Evolutionary conservation across 2,329 filamentous ascomycete genomes (phyloP).

Genomic region (Claviceps maximensis): DNA sequence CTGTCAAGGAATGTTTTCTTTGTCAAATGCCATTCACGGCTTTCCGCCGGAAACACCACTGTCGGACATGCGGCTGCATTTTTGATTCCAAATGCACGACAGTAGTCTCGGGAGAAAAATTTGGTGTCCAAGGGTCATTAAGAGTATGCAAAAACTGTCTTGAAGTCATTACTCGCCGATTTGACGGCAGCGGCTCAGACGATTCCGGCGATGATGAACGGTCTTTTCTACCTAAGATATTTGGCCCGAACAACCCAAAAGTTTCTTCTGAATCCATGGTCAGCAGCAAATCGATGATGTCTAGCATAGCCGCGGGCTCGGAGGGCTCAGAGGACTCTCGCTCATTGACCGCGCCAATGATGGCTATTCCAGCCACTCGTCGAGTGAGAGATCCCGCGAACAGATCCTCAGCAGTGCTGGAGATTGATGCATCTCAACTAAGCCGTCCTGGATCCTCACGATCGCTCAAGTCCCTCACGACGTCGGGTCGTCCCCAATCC

Average conservation of each 20-base stretch:
- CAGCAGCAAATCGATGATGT: slow-evolving; percentile 3
- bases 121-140: slow-evolving; percentile 73
- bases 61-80: slow-evolving; percentile 91
- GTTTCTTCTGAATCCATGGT: slow-evolving; percentile 5
- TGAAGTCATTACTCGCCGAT: slow-evolving; percentile 76
- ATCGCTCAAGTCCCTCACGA: slow-evolving; percentile 64
- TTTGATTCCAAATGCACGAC: slow-evolving; percentile 95
- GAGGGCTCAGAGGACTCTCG: slow-evolving; percentile 33
- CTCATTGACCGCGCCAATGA: slow-evolving; percentile 53
- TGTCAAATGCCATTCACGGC: slow-evolving; percentile 86
- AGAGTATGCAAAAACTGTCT: slow-evolving; percentile 90
- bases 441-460: slow-evolving; percentile 88
- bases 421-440: slow-evolving; percentile 74
- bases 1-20: slow-evolving; percentile 91
- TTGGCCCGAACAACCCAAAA: slow-evolving; percentile 31
- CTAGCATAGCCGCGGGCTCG: slow-evolving; percentile 25
- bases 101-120: slow-evolving; percentile 74
- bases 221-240: slow-evolving; percentile 51
- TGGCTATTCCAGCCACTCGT: slow-evolving; percentile 55
- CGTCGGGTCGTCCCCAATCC: slow-evolving; percentile 59
- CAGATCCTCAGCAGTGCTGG: slow-evolving; percentile 74
- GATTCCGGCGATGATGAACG: slow-evolving; percentile 75
- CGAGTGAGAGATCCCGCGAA: slow-evolving; percentile 58
- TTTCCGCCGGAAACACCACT: slow-evolving; percentile 93
- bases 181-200: slow-evolving; percentile 77